These are phyloP conservation scores for Globisporangium okanoganense DNA, from an alignment of 352 stramenopile genomes.

Conservation along the genomic window DNA sequence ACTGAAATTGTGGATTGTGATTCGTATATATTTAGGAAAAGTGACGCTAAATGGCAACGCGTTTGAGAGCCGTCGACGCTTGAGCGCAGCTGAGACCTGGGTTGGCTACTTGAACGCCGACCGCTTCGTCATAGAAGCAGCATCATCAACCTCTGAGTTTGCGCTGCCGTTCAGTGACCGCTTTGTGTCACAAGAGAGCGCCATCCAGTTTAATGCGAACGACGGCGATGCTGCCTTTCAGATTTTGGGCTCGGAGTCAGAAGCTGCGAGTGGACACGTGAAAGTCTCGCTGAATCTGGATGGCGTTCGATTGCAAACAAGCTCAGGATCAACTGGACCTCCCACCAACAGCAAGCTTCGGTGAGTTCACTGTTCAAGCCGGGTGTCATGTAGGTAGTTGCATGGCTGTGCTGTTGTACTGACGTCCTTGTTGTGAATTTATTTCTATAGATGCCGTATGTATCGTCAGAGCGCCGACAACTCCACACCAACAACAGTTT, in stretches of 20 bases:
- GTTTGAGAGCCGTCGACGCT: slow-evolving; percentile 26
- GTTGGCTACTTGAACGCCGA: slow-evolving; percentile 37
- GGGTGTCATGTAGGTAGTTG: too few species aligned
- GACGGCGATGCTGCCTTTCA: slow-evolving; percentile 4
- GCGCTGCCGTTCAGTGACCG: slow-evolving; percentile 22
- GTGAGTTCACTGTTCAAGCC: background rate
- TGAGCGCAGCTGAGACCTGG: slow-evolving; percentile 14
- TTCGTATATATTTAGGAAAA: slow-evolving; percentile 21
- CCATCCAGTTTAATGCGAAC: slow-evolving; percentile 19
- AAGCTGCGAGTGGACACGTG: slow-evolving; percentile 18
- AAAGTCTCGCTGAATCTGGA: slow-evolving; percentile 29
- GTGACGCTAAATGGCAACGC: slow-evolving; percentile 54
- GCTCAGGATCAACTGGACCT: background rate
- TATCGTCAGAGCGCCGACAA: slow-evolving; percentile 21
- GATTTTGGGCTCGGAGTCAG: background rate
- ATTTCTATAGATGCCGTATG: slow-evolving; percentile 30
- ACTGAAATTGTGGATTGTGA: background rate
- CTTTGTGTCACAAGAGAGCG: slow-evolving; percentile 25
- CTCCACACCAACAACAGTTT: slow-evolving; percentile 7
- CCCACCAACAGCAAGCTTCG: slow-evolving; percentile 5
- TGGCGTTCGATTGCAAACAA: slow-evolving; percentile 20
- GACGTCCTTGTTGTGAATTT: background rate
- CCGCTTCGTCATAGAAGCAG: slow-evolving; percentile 17
- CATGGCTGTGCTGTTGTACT: background rate
- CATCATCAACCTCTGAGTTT: slow-evolving; percentile 18